Evolutionary conservation across 768 basidiomycete genomes (phyloP), one percentile per base, ranked within the genome.

Genomic region (Xerocomus spinulosus): DNA sequence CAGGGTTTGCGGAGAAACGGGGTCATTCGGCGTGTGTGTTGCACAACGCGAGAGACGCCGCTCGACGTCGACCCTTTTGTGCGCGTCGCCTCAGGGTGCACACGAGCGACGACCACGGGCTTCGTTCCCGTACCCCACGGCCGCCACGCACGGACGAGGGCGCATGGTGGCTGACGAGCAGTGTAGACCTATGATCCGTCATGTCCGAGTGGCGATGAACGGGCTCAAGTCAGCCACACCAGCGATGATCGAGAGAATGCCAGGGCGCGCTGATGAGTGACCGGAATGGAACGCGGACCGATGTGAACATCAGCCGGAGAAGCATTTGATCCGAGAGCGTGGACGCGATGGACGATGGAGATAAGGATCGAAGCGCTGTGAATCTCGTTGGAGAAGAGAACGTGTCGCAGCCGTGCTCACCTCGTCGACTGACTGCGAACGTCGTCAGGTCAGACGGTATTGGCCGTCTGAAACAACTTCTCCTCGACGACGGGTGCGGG

Each of bases 111-210:
- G 50, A 35, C 0, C 32, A 5, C 12, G 10, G 12, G 9, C 48
- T 28, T 6, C 33, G 30, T 29, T 46, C 28, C 21, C 20, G 41
- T 6, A 6, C 29, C 1, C 46, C 53, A 3, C 14, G 26, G 24
- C 41, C 34, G 15, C 46, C 48, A 5, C 60, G 54, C 9, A 32
- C 18, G 34, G 52, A 60, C 23, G 51, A 29, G 30, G 65, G 61
- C 0, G 58, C 52, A 21, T 70, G 66, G 43, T 68, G 56, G 49
- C 55, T 71, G 34, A 59, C 63, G 28, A 71, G 59, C 5, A 69
- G 38, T 21, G 68, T 64, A 51, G n/a, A n/a, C n/a, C n/a, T n/a
- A n/a, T n/a, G n/a, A n/a, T n/a, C n/a, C n/a, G n/a, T n/a, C n/a
- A n/a, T n/a, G n/a, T n/a, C 40, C 6, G 7, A 14, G 21, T 29